Percentiles rank a stretch among this genome's conserved stretches.
phyloP scores from a whole-genome alignment of 805 yeast species.

The Candida quercuum region DNA sequence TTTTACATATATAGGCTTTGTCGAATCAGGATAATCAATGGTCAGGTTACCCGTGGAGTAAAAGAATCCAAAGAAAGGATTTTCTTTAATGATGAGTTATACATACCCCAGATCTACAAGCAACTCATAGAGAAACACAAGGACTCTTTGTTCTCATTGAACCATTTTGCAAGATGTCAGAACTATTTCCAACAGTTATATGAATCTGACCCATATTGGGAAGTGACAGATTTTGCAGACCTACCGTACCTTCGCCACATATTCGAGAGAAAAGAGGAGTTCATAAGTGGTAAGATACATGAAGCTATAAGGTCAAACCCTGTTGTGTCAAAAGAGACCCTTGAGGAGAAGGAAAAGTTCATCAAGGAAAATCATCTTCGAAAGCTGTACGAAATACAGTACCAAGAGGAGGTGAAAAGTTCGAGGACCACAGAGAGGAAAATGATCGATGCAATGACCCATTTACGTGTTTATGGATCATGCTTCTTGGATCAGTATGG shows the following conservation, averaged over 20 bases:
- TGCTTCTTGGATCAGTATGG: constrained; percentile 22
- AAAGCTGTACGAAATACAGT: constrained; percentile 11
- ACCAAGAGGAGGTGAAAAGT: constrained; percentile 13
- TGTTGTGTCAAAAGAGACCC: no score
- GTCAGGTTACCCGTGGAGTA: no score
- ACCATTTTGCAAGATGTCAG: not conserved
- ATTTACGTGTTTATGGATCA: constrained; percentile 23
- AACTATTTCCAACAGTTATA: not conserved
- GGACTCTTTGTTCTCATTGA: not conserved
- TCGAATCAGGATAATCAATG: no score
- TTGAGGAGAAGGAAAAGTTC: constrained; percentile 12
- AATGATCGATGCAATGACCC: constrained; percentile 21
- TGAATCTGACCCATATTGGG: not conserved
- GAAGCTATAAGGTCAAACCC: no score
- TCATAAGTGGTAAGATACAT: not conserved
- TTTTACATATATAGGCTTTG: no score
- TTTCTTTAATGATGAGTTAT: not conserved
- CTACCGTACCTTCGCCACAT: not conserved
- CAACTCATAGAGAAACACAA: not conserved
- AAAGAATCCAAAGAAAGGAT: no score
- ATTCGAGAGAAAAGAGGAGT: not conserved
- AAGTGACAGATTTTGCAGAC: not conserved
- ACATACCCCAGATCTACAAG: not conserved
- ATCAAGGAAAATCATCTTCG: constrained; percentile 12
- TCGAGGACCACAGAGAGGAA: constrained; percentile 18